phyloP scores from a whole-genome alignment of 768 basidiomycete species.

The Agrocybe praecox region DNA sequence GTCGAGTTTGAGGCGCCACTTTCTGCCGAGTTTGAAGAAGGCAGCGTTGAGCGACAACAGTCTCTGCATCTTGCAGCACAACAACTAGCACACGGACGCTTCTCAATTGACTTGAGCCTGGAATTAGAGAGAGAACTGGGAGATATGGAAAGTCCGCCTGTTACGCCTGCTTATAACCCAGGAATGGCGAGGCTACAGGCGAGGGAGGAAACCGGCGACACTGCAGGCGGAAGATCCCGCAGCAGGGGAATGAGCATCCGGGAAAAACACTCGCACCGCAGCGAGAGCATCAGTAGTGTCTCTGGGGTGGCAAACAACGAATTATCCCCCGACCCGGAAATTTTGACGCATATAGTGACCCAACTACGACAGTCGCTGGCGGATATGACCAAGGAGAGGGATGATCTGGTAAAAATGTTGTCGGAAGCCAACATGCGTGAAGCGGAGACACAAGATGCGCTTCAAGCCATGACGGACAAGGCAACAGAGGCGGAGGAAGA shows the following conservation, averaged over 20 bases:
- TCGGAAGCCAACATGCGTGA: slow-evolving; percentile 53
- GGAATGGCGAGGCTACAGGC: slow-evolving; percentile 1
- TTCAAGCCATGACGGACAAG: slow-evolving; percentile 68
- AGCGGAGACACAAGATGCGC: slow-evolving; percentile 61
- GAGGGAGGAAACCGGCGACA: slow-evolving; percentile 4
- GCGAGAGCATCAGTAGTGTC: slow-evolving; percentile 1
- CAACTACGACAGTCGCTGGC: slow-evolving; percentile 68
- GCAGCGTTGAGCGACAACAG: background rate
- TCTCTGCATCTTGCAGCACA: slow-evolving; percentile 9
- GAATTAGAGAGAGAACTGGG: slow-evolving; percentile 81
- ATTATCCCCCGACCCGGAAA: slow-evolving; percentile 65
- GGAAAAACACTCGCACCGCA: background rate
- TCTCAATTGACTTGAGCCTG: slow-evolving; percentile 78
- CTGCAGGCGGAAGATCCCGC: slow-evolving; percentile 16
- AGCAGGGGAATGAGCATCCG: slow-evolving; percentile 29
- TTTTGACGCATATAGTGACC: slow-evolving; percentile 76
- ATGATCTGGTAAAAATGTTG: slow-evolving; percentile 60
- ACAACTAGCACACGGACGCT: slow-evolving; percentile 28
- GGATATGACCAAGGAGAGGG: slow-evolving; percentile 70
- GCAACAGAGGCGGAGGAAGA: slow-evolving; percentile 60
- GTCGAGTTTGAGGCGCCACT: slow-evolving; percentile 42
- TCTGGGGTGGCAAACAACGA: slow-evolving; percentile 9
- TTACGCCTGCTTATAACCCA: slow-evolving; percentile 38
- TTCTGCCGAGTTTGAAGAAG: slow-evolving; percentile 23
- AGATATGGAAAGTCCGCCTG: slow-evolving; percentile 54